These are phyloP conservation scores for Aureobasidium leucospermi DNA, from an alignment of 2,329 filamentous ascomycete genomes.

Conservation along the genomic window DNA sequence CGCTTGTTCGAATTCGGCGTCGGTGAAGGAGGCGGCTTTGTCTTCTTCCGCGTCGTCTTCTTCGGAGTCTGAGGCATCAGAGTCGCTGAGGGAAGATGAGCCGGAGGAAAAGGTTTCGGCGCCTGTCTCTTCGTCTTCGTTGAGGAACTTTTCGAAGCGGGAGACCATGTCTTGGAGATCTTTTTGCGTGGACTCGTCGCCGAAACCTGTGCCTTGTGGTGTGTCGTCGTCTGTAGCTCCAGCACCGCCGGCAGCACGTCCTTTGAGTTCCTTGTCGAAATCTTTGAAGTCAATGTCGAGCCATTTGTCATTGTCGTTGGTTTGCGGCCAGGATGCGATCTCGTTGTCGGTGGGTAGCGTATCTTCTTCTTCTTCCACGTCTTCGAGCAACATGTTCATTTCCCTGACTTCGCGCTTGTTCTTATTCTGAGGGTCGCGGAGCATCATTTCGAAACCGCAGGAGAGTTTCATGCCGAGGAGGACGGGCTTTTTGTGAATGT, in stretches of 20 bases:
- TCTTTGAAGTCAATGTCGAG: constrained; percentile 86
- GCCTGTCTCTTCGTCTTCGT: constrained; percentile 71
- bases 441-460: constrained; percentile 84
- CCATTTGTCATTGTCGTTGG: constrained; percentile 84
- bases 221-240: constrained; percentile 19
- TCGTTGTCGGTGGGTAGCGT: constrained; percentile 63
- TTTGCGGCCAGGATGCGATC: constrained; percentile 62
- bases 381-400: constrained; percentile 67
- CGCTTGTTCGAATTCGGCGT: constrained; percentile 75
- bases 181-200: constrained; percentile 59
- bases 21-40: constrained; percentile 71
- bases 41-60: constrained; percentile 51
- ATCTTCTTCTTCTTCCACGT: constrained; percentile 65
- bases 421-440: constrained; percentile 58
- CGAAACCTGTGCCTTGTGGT: constrained; percentile 38
- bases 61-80: constrained; percentile 24
- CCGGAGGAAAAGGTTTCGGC: constrained; percentile 53
- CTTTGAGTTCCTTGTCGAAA: constrained; percentile 71
- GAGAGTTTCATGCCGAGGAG: constrained; percentile 84
- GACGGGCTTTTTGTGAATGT: constrained; percentile 31
- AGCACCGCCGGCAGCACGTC: constrained; percentile 37
- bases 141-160: constrained; percentile 79
- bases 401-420: constrained; percentile 66
- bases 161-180: constrained; percentile 87
- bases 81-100: constrained; percentile 22